A percentile compares a stretch with the other conserved stretches of the same genome.
Conservation (phyloP, 1,139 yeast species). For the Geotrichum restrictum region DNA sequence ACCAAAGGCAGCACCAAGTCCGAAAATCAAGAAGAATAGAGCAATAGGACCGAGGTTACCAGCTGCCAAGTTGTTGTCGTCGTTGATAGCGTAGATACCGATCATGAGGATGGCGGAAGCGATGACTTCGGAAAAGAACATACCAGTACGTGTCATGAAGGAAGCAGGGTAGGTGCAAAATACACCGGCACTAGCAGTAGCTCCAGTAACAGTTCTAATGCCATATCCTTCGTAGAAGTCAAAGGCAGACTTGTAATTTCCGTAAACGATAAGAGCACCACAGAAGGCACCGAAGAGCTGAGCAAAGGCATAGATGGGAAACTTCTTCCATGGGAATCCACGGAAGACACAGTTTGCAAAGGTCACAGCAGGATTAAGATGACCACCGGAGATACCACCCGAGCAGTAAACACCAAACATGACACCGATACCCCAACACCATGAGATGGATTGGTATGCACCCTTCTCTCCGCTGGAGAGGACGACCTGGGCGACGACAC, state of each 20-base stretch:
- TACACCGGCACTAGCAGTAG: conserved; percentile 40
- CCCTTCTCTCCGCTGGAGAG: conserved; percentile 41
- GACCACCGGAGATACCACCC: conserved; percentile 38
- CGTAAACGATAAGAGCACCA: conserved; percentile 34
- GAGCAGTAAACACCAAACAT: conserved; percentile 43
- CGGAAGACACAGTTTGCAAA: conserved; percentile 34
- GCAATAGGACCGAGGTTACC: conserved; percentile 46
- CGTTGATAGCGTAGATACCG: conserved; percentile 48
- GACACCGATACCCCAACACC: conserved; percentile 52
- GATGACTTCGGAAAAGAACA: conserved; percentile 46
- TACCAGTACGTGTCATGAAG: conserved; percentile 45
- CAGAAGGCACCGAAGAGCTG: conserved; percentile 34
- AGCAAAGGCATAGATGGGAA: conserved; percentile 32
- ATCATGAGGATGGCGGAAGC: conserved; percentile 45
- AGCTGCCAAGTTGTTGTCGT: conserved; percentile 47
- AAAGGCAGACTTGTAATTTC: conserved; percentile 33
- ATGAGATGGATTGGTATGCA: conserved; percentile 42
- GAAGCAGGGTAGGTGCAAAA: conserved; percentile 47
- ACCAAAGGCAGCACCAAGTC: conserved; percentile 46
- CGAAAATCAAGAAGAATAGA: conserved; percentile 44
- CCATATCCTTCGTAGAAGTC: conserved; percentile 33
- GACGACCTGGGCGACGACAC: conserved; percentile 46
- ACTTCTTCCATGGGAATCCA: conserved; percentile 35
- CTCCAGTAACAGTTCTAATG: conserved; percentile 32
- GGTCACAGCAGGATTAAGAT: conserved; percentile 38